Evolutionary conservation across 192 early-diverging fungal genomes (phyloP).

Genomic region (Dissophora ornata): DNA sequence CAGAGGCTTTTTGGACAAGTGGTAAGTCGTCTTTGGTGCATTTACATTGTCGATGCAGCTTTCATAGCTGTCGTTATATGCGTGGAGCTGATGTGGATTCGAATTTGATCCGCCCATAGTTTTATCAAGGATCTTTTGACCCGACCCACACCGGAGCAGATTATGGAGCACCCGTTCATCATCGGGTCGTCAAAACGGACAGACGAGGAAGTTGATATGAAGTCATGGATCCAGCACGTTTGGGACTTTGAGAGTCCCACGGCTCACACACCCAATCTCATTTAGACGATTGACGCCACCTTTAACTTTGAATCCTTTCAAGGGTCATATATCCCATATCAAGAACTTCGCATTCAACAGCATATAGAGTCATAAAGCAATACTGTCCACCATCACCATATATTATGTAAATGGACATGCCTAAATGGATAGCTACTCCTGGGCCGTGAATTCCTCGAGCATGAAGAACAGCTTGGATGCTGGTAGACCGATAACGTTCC

Average conservation of each 20-base stretch:
- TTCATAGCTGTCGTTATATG: neutral
- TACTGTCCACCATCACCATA: neutral
- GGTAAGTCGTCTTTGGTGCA: conserved; percentile 66
- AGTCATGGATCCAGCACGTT: conserved; percentile 77
- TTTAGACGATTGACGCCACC: neutral
- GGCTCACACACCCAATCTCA: conserved; percentile 31
- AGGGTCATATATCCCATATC: neutral
- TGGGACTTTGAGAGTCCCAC: conserved; percentile 64
- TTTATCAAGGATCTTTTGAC: conserved; percentile 78
- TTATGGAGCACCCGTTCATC: conserved; percentile 80
- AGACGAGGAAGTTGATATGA: conserved; percentile 69
- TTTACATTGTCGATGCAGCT: too few species aligned
- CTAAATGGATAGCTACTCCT: neutral
- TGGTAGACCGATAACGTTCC: conserved; percentile 79
- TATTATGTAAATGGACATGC: neutral
- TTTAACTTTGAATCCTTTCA: neutral
- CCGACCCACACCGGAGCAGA: conserved; percentile 75
- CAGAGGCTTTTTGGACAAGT: conserved; percentile 76
- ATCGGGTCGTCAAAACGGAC: conserved; percentile 59
- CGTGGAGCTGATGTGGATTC: neutral
- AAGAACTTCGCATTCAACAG: neutral
- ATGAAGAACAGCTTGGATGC: conserved; percentile 49
- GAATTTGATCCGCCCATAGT: conserved; percentile 53
- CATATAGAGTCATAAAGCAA: conserved; percentile 18
- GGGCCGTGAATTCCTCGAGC: conserved; percentile 30